These are phyloP conservation scores for Cryptococcus sp. DNA, from an alignment of 1,284 basidiomycete genomes.

Conservation along the genomic window DNA sequence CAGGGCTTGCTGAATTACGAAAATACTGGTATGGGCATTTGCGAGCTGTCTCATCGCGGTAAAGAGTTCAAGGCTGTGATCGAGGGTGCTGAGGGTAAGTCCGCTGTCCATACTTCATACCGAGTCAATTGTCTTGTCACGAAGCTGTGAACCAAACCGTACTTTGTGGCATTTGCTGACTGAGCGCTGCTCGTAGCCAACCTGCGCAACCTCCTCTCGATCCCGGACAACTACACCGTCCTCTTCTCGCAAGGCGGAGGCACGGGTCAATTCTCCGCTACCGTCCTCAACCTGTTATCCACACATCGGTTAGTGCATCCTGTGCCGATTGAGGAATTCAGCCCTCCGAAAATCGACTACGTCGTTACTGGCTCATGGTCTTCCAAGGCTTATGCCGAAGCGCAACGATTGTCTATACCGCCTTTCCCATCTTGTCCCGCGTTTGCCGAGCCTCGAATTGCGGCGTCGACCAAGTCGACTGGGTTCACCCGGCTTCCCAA, in stretches of 20 bases:
- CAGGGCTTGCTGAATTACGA: conserved; percentile 79
- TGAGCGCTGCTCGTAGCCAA: conserved; percentile 50
- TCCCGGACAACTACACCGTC: conserved; percentile 81
- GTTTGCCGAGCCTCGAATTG: conserved; percentile 64
- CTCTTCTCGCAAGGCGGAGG: conserved; percentile 93
- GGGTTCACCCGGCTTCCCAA: conserved; percentile 81
- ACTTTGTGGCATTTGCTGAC: neutral
- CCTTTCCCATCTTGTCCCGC: conserved; percentile 43
- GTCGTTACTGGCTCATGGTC: conserved; percentile 90
- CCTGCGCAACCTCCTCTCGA: conserved; percentile 71
- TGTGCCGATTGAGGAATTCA: conserved; percentile 38
- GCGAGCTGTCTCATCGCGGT: conserved; percentile 90
- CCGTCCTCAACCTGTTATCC: conserved; percentile 79
- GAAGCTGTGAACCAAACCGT: neutral
- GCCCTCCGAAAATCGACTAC: conserved; percentile 68
- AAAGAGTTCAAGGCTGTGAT: conserved; percentile 78
- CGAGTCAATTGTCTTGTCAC: neutral
- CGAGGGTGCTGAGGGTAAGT: conserved; percentile 62
- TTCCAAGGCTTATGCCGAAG: conserved; percentile 80
- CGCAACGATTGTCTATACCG: conserved; percentile 62
- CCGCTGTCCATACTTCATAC: neutral
- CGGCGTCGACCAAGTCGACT: conserved; percentile 66
- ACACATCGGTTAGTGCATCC: conserved; percentile 61
- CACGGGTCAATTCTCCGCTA: conserved; percentile 82
- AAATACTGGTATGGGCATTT: conserved; percentile 85